Conservation (phyloP, 805 yeast genomes). For the Jamesozyma hellenica region DNA sequence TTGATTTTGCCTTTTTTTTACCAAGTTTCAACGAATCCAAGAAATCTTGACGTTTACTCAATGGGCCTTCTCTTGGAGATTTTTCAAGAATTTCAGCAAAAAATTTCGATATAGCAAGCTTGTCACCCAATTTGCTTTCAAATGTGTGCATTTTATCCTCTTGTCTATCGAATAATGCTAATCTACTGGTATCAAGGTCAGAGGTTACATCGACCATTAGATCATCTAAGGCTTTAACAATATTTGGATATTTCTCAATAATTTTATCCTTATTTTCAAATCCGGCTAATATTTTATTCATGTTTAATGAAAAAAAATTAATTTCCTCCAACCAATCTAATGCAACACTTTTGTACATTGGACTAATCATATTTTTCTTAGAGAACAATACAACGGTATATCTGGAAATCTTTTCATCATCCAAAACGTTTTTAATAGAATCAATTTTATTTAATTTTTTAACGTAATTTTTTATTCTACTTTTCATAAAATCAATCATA, state of each 20-base stretch:
- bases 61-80: slow-evolving; percentile 28
- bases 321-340: slow-evolving; percentile 50
- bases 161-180: slow-evolving; percentile 18
- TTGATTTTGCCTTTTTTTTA: slow-evolving; percentile 4
- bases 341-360: slow-evolving; percentile 56
- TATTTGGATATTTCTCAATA: slow-evolving; percentile 16
- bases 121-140: slow-evolving; percentile 15
- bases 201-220: slow-evolving; percentile 8
- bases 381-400: slow-evolving; percentile 46
- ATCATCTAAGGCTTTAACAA: slow-evolving; percentile 10
- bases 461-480: slow-evolving; percentile 58
- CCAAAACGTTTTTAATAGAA: slow-evolving; percentile 24
- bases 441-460: slow-evolving; percentile 36
- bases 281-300: slow-evolving; percentile 16
- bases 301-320: slow-evolving; percentile 38
- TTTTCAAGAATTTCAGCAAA: slow-evolving; percentile 10
- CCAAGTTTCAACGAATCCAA: slow-evolving; percentile 16
- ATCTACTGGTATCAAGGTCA: slow-evolving; percentile 10
- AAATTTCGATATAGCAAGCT: slow-evolving; percentile 18
- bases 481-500: slow-evolving; percentile 43
- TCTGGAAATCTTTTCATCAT: slow-evolving; percentile 7
- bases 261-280: slow-evolving; percentile 2
- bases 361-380: slow-evolving; percentile 38
- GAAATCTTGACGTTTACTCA: slow-evolving; percentile 18
- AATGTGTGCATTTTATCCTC: slow-evolving; percentile 14